A percentile compares a stretch with the other conserved stretches of the same genome.
These are phyloP conservation scores for Suhomyces emberorum DNA, from an alignment of 805 yeast species.

Conservation along the genomic window DNA sequence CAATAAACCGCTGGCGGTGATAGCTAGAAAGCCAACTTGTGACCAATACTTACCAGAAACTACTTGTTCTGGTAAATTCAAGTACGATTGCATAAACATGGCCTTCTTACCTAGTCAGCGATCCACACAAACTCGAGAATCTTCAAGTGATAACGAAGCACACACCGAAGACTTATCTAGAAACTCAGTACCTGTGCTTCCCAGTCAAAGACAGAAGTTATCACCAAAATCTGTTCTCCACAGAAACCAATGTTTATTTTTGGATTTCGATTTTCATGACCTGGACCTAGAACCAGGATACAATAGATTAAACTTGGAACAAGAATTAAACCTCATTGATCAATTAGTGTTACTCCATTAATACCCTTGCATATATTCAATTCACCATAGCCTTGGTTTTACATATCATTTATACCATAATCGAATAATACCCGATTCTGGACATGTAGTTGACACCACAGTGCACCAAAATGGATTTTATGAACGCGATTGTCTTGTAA, in stretches of 20 bases:
- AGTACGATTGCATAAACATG: constrained; percentile 14
- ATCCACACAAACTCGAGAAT: background rate
- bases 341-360: constrained; percentile 3
- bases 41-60: constrained; percentile 2
- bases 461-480: too few species aligned
- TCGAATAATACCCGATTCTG: too few species aligned
- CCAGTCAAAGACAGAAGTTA: constrained; percentile 6
- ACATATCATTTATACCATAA: too few species aligned
- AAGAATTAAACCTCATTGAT: constrained; percentile 10
- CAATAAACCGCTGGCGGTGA: constrained; percentile 2
- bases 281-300: constrained; percentile 3
- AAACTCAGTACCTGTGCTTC: constrained; percentile 4
- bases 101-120: constrained; percentile 8
- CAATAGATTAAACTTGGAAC: constrained; percentile 6
- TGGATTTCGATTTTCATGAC: constrained; percentile 7
- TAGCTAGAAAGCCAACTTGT: constrained; percentile 5
- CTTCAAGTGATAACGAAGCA: background rate
- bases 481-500: too few species aligned
- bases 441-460: too few species aligned
- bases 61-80: constrained; percentile 3
- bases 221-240: constrained; percentile 1
- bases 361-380: constrained; percentile 1
- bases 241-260: background rate
- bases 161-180: background rate
- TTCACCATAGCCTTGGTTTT: background rate